A percentile compares a stretch with the other conserved stretches of the same genome.
phyloP scores from a whole-genome alignment of 441 rosid genomes.

The Adansonia rubrostipa region DNA sequence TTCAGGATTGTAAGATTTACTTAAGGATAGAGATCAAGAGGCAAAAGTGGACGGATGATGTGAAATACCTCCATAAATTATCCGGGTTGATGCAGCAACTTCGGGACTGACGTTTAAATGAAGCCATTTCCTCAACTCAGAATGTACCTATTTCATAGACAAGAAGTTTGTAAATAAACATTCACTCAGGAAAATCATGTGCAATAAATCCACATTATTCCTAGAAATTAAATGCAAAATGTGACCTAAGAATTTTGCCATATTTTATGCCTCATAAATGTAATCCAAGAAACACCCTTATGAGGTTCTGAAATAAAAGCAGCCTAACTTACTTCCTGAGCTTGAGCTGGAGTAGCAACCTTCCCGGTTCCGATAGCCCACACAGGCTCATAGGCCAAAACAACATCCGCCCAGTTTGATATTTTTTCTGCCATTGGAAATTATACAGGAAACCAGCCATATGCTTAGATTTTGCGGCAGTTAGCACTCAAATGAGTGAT shows the following conservation, averaged over 20 bases:
- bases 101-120: constrained; percentile 51
- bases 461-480: neutral
- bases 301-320: neutral
- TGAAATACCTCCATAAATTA: constrained; percentile 69
- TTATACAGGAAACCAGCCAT: neutral
- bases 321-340: constrained; percentile 62
- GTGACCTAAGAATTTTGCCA: neutral
- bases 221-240: neutral
- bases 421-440: constrained; percentile 40
- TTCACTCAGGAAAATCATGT: neutral
- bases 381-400: constrained; percentile 74
- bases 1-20: neutral
- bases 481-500: neutral
- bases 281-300: neutral
- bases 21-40: neutral
- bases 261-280: neutral
- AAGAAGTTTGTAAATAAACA: neutral
- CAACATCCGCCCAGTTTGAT: constrained; percentile 61
- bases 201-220: neutral
- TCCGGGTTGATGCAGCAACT: constrained; percentile 60
- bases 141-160: constrained; percentile 51
- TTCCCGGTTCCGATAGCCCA: constrained; percentile 86
- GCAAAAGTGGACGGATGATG: neutral
- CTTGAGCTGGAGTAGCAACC: constrained; percentile 76
- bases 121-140: constrained; percentile 71